Evolutionary conservation across 768 basidiomycete genomes (phyloP).

Genomic region (Amanita phalloides): DNA sequence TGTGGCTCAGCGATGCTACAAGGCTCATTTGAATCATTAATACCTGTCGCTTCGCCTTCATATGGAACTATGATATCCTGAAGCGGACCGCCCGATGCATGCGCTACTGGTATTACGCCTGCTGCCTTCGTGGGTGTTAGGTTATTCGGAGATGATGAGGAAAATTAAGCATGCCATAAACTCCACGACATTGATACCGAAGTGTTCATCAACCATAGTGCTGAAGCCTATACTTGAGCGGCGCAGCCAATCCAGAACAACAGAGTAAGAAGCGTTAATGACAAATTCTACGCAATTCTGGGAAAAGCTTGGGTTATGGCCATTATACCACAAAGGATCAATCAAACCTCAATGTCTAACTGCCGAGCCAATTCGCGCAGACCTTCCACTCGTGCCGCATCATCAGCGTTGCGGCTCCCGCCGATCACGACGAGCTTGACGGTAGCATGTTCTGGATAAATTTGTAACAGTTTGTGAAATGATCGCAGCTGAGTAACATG

Average conservation of each 20-base stretch:
- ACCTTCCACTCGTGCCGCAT: slow-evolving; percentile 55
- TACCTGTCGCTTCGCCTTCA: slow-evolving; percentile 60
- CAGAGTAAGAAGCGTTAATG: slow-evolving; percentile 72
- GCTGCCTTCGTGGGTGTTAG: slow-evolving; percentile 53
- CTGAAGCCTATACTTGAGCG: slow-evolving; percentile 77
- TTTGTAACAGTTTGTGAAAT: slow-evolving; percentile 45
- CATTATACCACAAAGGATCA: background rate
- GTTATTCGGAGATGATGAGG: background rate
- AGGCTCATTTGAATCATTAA: background rate
- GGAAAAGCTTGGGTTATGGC: slow-evolving; percentile 3
- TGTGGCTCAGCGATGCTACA: background rate
- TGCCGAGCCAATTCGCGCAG: slow-evolving; percentile 50
- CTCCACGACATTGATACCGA: slow-evolving; percentile 96
- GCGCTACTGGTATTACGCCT: slow-evolving; percentile 83
- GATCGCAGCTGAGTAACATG: slow-evolving; percentile 72
- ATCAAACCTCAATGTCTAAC: slow-evolving; percentile 52
- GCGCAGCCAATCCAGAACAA: slow-evolving; percentile 62
- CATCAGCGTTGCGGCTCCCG: slow-evolving; percentile 70
- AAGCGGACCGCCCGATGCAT: slow-evolving; percentile 88
- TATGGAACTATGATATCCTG: slow-evolving; percentile 85
- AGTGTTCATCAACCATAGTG: slow-evolving; percentile 98
- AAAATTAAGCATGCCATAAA: slow-evolving; percentile 65
- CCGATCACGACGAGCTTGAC: slow-evolving; percentile 74
- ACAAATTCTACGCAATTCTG: slow-evolving; percentile 69
- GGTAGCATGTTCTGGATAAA: slow-evolving; percentile 47